Evolutionary conservation across 768 basidiomycete species (phyloP).

Genomic region (Kwoniella newhampshirensis): DNA sequence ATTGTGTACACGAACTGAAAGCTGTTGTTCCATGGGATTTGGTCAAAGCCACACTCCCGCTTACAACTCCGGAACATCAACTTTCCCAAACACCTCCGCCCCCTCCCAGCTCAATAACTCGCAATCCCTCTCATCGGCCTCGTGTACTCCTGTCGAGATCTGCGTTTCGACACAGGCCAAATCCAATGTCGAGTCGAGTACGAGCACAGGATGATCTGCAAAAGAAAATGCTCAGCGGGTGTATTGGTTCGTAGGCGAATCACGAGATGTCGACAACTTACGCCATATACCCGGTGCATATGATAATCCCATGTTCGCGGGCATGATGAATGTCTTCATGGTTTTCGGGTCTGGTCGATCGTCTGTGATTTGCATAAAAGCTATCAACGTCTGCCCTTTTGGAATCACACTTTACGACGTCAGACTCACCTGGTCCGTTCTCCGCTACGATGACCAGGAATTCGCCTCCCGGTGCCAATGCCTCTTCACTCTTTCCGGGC

Average conservation of each 20-base stretch:
- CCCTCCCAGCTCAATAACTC: slow-evolving; percentile 69
- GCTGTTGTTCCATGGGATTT: no score
- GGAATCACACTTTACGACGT: neutral
- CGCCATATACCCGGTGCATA: slow-evolving; percentile 88
- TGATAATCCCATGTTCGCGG: slow-evolving; percentile 74
- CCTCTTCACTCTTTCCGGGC: slow-evolving; percentile 56
- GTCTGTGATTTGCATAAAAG: slow-evolving; percentile 58
- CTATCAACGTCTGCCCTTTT: neutral
- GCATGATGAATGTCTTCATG: slow-evolving; percentile 78
- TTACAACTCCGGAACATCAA: slow-evolving; percentile 44
- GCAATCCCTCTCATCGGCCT: slow-evolving; percentile 64
- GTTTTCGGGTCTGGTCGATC: slow-evolving; percentile 74
- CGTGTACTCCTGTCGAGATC: slow-evolving; percentile 69
- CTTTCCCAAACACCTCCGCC: slow-evolving; percentile 42
- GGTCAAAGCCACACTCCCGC: neutral
- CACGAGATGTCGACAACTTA: slow-evolving; percentile 57
- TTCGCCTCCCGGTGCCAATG: slow-evolving; percentile 54
- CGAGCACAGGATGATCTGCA: slow-evolving; percentile 86
- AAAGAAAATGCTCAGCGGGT: no score
- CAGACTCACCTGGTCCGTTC: slow-evolving; percentile 60
- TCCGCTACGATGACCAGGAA: slow-evolving; percentile 88
- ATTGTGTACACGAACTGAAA: no score
- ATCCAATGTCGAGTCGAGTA: slow-evolving; percentile 49
- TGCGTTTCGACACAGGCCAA: slow-evolving; percentile 87
- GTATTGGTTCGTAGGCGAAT: no score